Percentiles rank a stretch among this genome's conserved stretches.
Conservation (phyloP, 2,329 filamentous ascomycete species). For the Fonsecaea pedrosoi region DNA sequence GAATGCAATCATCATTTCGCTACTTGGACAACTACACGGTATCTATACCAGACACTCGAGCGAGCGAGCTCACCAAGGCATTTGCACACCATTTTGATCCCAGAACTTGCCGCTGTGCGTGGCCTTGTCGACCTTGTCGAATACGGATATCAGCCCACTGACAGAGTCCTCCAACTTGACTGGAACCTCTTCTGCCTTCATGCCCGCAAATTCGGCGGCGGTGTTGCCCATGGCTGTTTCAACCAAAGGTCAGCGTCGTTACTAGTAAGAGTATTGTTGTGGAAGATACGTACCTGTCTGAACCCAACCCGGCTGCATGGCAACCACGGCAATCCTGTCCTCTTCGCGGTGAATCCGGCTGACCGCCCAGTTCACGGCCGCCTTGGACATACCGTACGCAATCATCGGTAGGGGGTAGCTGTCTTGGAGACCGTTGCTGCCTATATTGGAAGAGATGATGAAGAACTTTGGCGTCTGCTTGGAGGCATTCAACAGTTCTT, state of each 20-base stretch:
- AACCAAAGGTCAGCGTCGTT: slow-evolving; percentile 34
- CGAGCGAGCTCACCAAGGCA: slow-evolving; percentile 24
- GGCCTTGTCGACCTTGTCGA: slow-evolving; percentile 32
- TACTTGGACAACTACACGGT: background rate
- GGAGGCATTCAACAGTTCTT: slow-evolving; percentile 45
- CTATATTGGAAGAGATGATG: slow-evolving; percentile 48
- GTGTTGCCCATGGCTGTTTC: slow-evolving; percentile 38
- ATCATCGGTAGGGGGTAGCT: slow-evolving; percentile 27
- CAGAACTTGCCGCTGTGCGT: slow-evolving; percentile 33
- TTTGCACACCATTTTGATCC: slow-evolving; percentile 26
- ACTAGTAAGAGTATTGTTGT: background rate
- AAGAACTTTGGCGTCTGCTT: slow-evolving; percentile 46
- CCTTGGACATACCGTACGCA: slow-evolving; percentile 42
- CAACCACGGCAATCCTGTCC: slow-evolving; percentile 39
- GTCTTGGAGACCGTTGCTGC: slow-evolving; percentile 45
- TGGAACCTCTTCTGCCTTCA: slow-evolving; percentile 27
- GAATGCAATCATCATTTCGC: background rate
- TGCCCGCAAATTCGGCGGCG: slow-evolving; percentile 20
- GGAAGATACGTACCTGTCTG: slow-evolving; percentile 36
- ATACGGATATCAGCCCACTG: slow-evolving; percentile 26
- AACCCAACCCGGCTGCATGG: slow-evolving; percentile 46
- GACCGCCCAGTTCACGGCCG: slow-evolving; percentile 37
- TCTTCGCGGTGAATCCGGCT: slow-evolving; percentile 40
- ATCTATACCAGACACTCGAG: background rate
- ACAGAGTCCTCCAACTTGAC: slow-evolving; percentile 30